These are phyloP conservation scores for Tothia fuscella DNA, from an alignment of 2,329 filamentous ascomycete species.

Conservation along the genomic window DNA sequence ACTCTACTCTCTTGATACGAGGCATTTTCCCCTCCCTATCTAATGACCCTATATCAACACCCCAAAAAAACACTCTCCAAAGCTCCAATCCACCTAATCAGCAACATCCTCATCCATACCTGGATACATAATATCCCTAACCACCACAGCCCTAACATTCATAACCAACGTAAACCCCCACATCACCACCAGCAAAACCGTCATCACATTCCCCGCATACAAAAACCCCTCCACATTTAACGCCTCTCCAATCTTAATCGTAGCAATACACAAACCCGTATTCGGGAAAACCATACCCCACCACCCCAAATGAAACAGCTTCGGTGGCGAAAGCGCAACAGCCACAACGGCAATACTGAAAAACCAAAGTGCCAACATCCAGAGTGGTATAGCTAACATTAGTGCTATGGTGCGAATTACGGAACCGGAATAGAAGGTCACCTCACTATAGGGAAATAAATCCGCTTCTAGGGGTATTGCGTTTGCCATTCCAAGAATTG, in stretches of 20 bases:
- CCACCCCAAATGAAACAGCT: slow-evolving; percentile 42
- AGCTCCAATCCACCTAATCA: no score
- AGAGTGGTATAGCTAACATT: slow-evolving; percentile 34
- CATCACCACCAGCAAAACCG: slow-evolving; percentile 38
- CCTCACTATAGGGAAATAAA: slow-evolving; percentile 27
- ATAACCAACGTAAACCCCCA: slow-evolving; percentile 43
- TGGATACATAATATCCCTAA: slow-evolving; percentile 43
- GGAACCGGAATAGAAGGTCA: slow-evolving; percentile 34
- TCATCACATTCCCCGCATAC: slow-evolving; percentile 35
- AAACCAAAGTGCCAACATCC: slow-evolving; percentile 40
- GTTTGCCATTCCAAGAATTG: slow-evolving; percentile 55
- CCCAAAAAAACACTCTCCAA: no score
- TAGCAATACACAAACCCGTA: slow-evolving; percentile 48
- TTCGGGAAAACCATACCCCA: slow-evolving; percentile 58
- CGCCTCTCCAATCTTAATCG: slow-evolving; percentile 44
- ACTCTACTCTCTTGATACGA: no score
- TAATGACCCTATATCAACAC: no score
- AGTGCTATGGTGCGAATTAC: slow-evolving; percentile 28
- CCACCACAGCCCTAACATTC: slow-evolving; percentile 39
- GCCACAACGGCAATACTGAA: slow-evolving; percentile 32
- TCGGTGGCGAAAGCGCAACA: slow-evolving; percentile 28
- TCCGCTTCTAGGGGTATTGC: slow-evolving; percentile 36
- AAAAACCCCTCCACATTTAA: slow-evolving; percentile 37
- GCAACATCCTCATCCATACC: slow-evolving; percentile 46
- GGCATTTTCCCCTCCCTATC: no score